Evolutionary conservation across 805 yeast genomes (phyloP).

Genomic region (Pichia thaimueangensis): DNA sequence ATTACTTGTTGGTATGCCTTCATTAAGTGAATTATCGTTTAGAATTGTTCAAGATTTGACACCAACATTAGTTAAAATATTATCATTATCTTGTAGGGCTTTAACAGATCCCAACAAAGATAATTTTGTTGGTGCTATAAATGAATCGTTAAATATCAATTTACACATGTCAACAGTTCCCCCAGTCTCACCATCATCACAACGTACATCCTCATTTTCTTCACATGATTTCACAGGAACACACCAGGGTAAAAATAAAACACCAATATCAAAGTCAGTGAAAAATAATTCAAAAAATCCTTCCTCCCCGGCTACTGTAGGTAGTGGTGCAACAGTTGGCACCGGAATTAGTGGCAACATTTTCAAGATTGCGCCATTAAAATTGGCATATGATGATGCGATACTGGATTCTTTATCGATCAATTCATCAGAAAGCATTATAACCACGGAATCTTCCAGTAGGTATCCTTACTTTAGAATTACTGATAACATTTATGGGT

Average conservation of each 20-base stretch:
- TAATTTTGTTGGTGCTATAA: not conserved
- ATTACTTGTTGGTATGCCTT: conserved; percentile 19
- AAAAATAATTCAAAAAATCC: not conserved
- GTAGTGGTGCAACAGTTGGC: not conserved
- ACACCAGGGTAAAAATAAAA: not conserved
- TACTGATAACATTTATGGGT: not conserved
- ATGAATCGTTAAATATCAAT: not conserved
- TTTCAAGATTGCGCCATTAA: conserved; percentile 2
- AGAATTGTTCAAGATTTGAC: conserved; percentile 18
- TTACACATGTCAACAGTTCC: conserved; percentile 4
- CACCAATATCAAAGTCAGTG: too few species aligned
- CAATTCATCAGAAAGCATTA: conserved; percentile 2
- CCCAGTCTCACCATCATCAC: conserved; percentile 1
- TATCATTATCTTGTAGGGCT: conserved; percentile 1
- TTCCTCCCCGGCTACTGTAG: not conserved
- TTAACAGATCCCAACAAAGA: not conserved
- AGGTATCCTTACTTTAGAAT: conserved; percentile 7
- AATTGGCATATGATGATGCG: conserved; percentile 2
- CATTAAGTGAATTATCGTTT: conserved; percentile 15
- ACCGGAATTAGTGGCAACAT: too few species aligned
- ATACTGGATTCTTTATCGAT: conserved; percentile 5
- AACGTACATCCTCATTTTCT: conserved; percentile 4
- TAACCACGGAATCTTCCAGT: conserved; percentile 5
- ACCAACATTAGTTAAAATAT: conserved; percentile 12
- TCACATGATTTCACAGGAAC: not conserved